phyloP scores from a whole-genome alignment of 2,329 filamentous ascomycete genomes.

The Conoideocrella luteorostrata region DNA sequence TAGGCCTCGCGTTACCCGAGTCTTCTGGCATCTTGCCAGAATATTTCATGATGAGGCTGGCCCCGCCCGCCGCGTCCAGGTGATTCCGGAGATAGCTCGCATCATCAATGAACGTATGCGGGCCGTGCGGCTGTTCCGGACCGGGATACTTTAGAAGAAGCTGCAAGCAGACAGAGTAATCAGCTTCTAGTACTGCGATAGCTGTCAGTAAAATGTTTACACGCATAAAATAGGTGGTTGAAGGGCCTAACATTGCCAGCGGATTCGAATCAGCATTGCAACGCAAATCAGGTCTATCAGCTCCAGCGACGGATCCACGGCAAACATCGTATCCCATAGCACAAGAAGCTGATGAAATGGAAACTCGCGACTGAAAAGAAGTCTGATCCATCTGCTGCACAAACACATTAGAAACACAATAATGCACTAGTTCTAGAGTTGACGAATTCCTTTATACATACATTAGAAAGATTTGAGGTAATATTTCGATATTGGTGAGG shows the following conservation, averaged over 20 bases:
- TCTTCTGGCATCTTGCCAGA: conserved; percentile 48
- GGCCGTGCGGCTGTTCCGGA: conserved; percentile 54
- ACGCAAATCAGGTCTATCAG: conserved; percentile 88
- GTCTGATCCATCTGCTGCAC: conserved; percentile 78
- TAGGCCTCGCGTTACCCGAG: background rate
- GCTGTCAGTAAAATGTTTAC: conserved; percentile 18
- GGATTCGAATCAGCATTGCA: conserved; percentile 84
- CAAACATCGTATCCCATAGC: conserved; percentile 89
- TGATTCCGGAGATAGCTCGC: conserved; percentile 68
- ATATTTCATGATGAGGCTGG: conserved; percentile 64
- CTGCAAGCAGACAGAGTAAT: conserved; percentile 80
- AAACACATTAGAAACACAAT: background rate
- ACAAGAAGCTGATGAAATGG: conserved; percentile 75
- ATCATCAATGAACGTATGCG: conserved; percentile 79
- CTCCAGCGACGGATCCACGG: conserved; percentile 72
- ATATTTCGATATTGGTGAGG: conserved; percentile 73
- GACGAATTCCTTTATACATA: conserved; percentile 43
- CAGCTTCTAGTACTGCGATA: conserved; percentile 66
- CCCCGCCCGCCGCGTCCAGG: conserved; percentile 54
- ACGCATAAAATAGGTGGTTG: background rate
- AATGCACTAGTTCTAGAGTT: background rate
- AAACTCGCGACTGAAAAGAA: conserved; percentile 91
- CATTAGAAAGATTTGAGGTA: conserved; percentile 97
- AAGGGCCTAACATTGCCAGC: conserved; percentile 68
- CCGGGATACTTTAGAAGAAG: conserved; percentile 78